Evolutionary conservation across 495 filamentous ascomycete genomes (phyloP), one percentile per base, ranked within the genome.

Genomic region (Terfezia claveryi): DNA sequence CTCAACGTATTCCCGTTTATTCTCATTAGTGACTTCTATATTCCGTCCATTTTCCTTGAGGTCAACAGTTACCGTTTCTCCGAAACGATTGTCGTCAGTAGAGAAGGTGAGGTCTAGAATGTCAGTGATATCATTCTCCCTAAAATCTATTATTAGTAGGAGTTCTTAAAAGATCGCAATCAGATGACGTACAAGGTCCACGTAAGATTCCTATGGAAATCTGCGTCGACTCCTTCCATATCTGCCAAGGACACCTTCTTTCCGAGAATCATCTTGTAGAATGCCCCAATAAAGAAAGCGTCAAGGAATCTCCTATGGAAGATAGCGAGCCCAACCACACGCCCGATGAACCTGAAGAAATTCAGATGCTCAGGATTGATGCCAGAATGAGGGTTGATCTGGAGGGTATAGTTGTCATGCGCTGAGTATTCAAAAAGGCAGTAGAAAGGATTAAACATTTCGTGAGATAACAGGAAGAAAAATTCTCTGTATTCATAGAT

Each of bases 381-480:
- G 59, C 91, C 91, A 56, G 91, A 99, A 67, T 99, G 91, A 56
- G 91, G 91, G 71, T 99, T 99, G 73, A 99, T 99, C 71, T 99
- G 91, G 56, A 99, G 81, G 54, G 91, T 99, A 72, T 99, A 99
- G 72, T 99, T 99, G 78, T 99, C 91, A 72, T 99, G 91, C 36
- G 91, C 91, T 58, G 91, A 95, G 68, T 99, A 99, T 72, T 99
- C 91, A 73, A 99, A 99, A 50, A 99, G 76, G 70, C 91, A 99
- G 72, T 99, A 99, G 72, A 99, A 99, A 54, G 91, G 91, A 69
- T 99, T 99, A 71, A 99, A 99, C 91, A 99, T 99, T 74, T 99
- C 91, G 70, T 99, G 91, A n/a, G 91, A 96, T 44, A 99, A 78
- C 55, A 99, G 75, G 80, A 96, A 99, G 77, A 99, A 99, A 73